Conservation (phyloP, 352 stramenopile genomes). For the Phytophthora hibernalis region DNA sequence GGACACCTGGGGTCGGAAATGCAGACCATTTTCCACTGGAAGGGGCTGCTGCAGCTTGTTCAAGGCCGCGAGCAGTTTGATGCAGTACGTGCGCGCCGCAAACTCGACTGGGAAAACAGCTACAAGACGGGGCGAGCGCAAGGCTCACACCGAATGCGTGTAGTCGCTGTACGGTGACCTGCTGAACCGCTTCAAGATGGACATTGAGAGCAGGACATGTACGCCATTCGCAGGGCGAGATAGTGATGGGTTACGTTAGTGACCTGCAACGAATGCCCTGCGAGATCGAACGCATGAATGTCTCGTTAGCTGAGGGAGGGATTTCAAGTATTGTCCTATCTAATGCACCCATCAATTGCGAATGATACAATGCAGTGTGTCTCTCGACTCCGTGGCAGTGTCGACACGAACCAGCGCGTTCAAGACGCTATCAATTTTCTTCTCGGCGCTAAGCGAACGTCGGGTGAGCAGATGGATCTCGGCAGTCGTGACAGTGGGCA, state of each 20-base stretch:
- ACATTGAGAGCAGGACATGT: slow-evolving; percentile 16
- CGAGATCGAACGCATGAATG: slow-evolving; percentile 13
- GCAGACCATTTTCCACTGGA: not conserved
- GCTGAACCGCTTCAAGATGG: slow-evolving; percentile 2
- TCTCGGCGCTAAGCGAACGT: no score
- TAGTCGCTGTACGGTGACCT: slow-evolving; percentile 15
- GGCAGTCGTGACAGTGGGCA: no score
- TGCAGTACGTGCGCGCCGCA: no score
- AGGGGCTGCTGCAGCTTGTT: not conserved
- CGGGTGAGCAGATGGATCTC: no score
- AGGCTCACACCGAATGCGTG: not conserved
- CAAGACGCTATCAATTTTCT: no score
- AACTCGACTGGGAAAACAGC: no score
- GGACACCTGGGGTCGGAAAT: not conserved
- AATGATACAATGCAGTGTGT: not conserved
- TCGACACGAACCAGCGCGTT: no score
- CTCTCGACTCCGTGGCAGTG: no score
- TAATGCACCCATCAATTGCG: slow-evolving; percentile 7
- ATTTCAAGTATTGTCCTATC: slow-evolving; percentile 9
- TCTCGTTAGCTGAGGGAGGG: not conserved
- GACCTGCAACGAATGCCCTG: slow-evolving; percentile 14
- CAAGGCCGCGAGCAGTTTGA: not conserved
- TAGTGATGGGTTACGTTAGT: slow-evolving; percentile 9
- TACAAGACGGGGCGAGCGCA: no score
- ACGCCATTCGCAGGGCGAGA: slow-evolving; percentile 5